Base-by-base conservation (phyloP, 148 eudicot genomes). In the Suaeda aralocaspica region DNA sequence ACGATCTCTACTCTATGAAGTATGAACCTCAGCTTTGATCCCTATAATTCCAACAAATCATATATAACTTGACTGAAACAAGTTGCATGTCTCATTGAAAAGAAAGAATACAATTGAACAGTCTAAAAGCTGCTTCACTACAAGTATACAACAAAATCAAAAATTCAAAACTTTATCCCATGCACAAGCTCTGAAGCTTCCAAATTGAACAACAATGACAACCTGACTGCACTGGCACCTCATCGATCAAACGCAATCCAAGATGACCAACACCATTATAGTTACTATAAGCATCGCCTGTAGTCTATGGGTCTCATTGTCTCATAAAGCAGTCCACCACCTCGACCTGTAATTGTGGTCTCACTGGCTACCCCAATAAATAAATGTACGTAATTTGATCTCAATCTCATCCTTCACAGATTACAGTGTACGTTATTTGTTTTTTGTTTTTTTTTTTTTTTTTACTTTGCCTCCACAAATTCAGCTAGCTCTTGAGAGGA, bases 381-480 rank as follows among this genome's bases (percentile, higher is more conserved):
- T 2, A 24, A 41, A 42, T 62, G 16, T 3, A 7, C n/a, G n/a
- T n/a, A n/a, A n/a, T n/a, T n/a, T n/a, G n/a, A n/a, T n/a, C n/a
- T n/a, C n/a, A n/a, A n/a, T n/a, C n/a, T n/a, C n/a, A n/a, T n/a
- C n/a, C n/a, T n/a, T n/a, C n/a, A n/a, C n/a, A n/a, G n/a, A n/a
- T n/a, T n/a, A n/a, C n/a, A n/a, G n/a, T n/a, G n/a, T n/a, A n/a
- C n/a, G n/a, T n/a, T n/a, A n/a, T n/a, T n/a, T n/a, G 4, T 25
- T 49, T 5, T 15, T 19, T 1, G 22, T 39, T 14, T 10, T 34
- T 33, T 42, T 1, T 24, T 56, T 13, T 26, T 30, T 62, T 34
- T 52, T 71, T 77, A 78, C 31, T 72, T 73, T 22, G 77, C 66
- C 60, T 78, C 73, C 30, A 69, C 61, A 21, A 78, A 72, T 29